phyloP scores from a whole-genome alignment of 495 filamentous ascomycete species.

The Annulohypoxylon moriforme region DNA sequence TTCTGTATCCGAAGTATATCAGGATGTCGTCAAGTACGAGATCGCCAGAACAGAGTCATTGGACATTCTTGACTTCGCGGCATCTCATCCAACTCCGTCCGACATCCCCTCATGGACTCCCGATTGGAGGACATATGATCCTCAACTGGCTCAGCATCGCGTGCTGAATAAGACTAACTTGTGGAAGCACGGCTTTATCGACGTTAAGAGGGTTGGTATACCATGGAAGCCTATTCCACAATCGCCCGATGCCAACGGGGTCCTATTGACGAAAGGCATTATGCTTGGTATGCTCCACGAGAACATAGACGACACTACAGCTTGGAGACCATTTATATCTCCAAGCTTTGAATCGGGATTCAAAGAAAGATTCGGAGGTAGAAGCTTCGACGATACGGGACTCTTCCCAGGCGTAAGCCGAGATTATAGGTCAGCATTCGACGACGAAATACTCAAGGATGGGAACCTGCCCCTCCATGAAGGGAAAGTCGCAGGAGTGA shows the following conservation, averaged over 20 bases:
- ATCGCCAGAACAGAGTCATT: slow-evolving; percentile 16
- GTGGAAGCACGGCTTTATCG: slow-evolving; percentile 30
- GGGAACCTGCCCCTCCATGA: slow-evolving; percentile 7
- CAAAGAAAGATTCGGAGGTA: slow-evolving; percentile 26
- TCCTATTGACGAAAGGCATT: slow-evolving; percentile 10
- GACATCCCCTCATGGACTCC: slow-evolving; percentile 28
- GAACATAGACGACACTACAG: slow-evolving; percentile 3
- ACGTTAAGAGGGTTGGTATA: slow-evolving; percentile 11
- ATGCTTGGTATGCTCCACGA: slow-evolving; percentile 10
- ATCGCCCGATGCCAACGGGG: not conserved
- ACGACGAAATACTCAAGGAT: slow-evolving; percentile 2
- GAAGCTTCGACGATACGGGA: slow-evolving; percentile 12
- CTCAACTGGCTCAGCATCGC: slow-evolving; percentile 14
- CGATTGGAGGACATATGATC: slow-evolving; percentile 22
- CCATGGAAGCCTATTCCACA: slow-evolving; percentile 17
- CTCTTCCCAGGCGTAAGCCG: slow-evolving; percentile 20
- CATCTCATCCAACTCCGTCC: not conserved
- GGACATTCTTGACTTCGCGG: slow-evolving; percentile 22
- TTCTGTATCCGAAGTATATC: slow-evolving; percentile 26
- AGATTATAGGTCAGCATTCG: slow-evolving; percentile 16
- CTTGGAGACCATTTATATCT: slow-evolving; percentile 23
- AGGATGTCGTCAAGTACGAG: slow-evolving; percentile 28
- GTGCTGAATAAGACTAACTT: slow-evolving; percentile 27
- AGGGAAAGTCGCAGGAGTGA: slow-evolving; percentile 19
- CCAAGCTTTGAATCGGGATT: slow-evolving; percentile 14